phyloP scores from a whole-genome alignment of 805 yeast genomes.

The Crinitomyces ghanaensis region DNA sequence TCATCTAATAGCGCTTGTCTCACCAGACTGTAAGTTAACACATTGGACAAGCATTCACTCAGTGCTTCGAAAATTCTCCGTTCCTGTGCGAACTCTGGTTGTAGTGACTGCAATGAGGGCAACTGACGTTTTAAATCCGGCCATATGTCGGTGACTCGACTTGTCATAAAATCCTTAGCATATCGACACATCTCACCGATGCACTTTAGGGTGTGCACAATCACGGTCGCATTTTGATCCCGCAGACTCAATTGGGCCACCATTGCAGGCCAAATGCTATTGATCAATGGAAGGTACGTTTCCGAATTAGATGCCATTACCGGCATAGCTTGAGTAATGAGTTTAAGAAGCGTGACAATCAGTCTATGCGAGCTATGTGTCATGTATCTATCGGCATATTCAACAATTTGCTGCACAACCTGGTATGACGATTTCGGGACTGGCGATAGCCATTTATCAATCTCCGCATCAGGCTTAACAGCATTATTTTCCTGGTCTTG shows the following conservation, averaged over 20 bases:
- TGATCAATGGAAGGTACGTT: slow-evolving; percentile 38
- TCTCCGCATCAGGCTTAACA: slow-evolving; percentile 14
- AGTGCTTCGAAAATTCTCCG: slow-evolving; percentile 8
- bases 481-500: slow-evolving; percentile 28
- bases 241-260: slow-evolving; percentile 23
- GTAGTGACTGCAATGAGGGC: slow-evolving; percentile 1
- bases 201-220: slow-evolving; percentile 21
- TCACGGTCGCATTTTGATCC: slow-evolving; percentile 25
- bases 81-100: slow-evolving; percentile 11
- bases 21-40: slow-evolving; percentile 8
- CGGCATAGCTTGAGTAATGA: slow-evolving; percentile 37
- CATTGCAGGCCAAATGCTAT: slow-evolving; percentile 49
- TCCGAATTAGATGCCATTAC: slow-evolving; percentile 40
- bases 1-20: slow-evolving; percentile 13
- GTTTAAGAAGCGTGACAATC: slow-evolving; percentile 43
- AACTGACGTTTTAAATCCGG: slow-evolving; percentile 6
- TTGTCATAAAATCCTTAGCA: slow-evolving; percentile 27
- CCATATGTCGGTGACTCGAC: slow-evolving; percentile 21
- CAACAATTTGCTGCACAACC: slow-evolving; percentile 47
- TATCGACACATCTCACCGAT: slow-evolving; percentile 19
- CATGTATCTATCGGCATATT: slow-evolving; percentile 57
- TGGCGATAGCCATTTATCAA: slow-evolving; percentile 51
- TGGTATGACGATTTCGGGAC: slow-evolving; percentile 51
- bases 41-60: slow-evolving; percentile 6
- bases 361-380: slow-evolving; percentile 55